Percentiles rank a stretch among this genome's conserved stretches.
Evolutionary conservation across 2,329 filamentous ascomycete species (phyloP).

Genomic region (Zymoseptoria pseudotritici): DNA sequence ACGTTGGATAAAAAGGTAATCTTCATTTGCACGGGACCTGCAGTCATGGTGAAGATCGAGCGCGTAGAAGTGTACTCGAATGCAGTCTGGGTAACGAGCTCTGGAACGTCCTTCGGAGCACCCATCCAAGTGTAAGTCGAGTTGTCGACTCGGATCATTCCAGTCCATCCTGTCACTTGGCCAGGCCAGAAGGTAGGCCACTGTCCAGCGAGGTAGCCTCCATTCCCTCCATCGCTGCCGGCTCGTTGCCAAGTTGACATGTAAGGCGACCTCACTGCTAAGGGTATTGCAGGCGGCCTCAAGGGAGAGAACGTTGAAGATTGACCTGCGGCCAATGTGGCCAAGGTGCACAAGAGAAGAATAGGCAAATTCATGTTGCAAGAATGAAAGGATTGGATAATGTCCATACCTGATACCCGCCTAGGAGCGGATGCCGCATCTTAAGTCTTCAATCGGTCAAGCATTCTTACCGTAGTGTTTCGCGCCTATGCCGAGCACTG

Average conservation of each 20-base stretch:
- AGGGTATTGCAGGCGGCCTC: conserved; percentile 60
- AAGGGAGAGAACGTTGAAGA: conserved; percentile 55
- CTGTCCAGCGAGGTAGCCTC: conserved; percentile 53
- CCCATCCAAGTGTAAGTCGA: conserved; percentile 51
- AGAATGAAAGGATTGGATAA: not conserved
- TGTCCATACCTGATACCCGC: not conserved
- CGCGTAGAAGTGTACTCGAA: conserved; percentile 65
- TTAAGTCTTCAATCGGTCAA: not conserved
- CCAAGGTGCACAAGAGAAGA: conserved; percentile 8
- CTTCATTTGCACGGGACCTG: conserved; percentile 52
- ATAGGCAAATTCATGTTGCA: conserved; percentile 8
- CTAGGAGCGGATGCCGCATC: not conserved
- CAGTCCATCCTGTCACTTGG: conserved; percentile 56
- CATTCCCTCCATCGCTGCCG: conserved; percentile 53
- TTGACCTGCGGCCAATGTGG: conserved; percentile 9
- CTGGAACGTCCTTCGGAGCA: conserved; percentile 36
- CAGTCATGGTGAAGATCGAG: conserved; percentile 59
- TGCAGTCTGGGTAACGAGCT: conserved; percentile 51
- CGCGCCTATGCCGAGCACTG: not conserved
- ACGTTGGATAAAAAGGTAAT: conserved; percentile 64
- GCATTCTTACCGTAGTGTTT: not conserved
- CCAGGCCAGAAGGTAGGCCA: conserved; percentile 60
- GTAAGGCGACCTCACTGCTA: conserved; percentile 69
- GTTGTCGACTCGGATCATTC: conserved; percentile 59
- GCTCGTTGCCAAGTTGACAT: conserved; percentile 60